phyloP scores from a whole-genome alignment of 2,329 filamentous ascomycete genomes.

The Colletotrichum sublineola region DNA sequence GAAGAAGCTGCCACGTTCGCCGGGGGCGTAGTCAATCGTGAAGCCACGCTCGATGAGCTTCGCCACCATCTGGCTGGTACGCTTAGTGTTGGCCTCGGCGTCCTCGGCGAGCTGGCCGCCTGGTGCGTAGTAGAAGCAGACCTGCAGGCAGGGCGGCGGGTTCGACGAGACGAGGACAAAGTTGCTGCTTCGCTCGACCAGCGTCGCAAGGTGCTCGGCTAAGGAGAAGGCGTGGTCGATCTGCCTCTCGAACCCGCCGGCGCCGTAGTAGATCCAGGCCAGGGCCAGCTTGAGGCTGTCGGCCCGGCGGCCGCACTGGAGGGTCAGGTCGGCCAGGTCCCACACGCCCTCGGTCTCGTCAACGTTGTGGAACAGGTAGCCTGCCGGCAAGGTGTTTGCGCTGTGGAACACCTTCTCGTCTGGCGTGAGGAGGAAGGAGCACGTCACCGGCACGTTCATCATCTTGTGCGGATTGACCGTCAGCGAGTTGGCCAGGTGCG shows the following conservation, averaged over 20 bases:
- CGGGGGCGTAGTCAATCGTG: slow-evolving; percentile 74
- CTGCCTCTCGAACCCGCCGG: slow-evolving; percentile 76
- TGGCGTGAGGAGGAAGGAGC: slow-evolving; percentile 85
- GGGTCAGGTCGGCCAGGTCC: slow-evolving; percentile 92
- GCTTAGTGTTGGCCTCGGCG: slow-evolving; percentile 60
- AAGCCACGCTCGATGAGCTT: slow-evolving; percentile 65
- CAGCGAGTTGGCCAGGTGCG: slow-evolving; percentile 82
- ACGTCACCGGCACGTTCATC: slow-evolving; percentile 91
- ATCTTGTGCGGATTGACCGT: slow-evolving; percentile 98
- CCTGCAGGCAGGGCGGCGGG: slow-evolving; percentile 89
- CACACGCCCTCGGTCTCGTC: slow-evolving; percentile 73
- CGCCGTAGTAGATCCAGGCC: slow-evolving; percentile 90
- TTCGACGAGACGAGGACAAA: slow-evolving; percentile 81
- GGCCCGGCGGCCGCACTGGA: slow-evolving; percentile 90
- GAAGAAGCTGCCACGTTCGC: slow-evolving; percentile 68
- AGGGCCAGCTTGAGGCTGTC: slow-evolving; percentile 91
- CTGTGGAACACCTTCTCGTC: slow-evolving; percentile 83
- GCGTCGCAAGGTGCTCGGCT: slow-evolving; percentile 75
- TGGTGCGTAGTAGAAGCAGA: slow-evolving; percentile 90
- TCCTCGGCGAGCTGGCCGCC: slow-evolving; percentile 62
- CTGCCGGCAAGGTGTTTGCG: slow-evolving; percentile 88
- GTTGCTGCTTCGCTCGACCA: slow-evolving; percentile 67
- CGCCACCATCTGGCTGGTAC: slow-evolving; percentile 63
- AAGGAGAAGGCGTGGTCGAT: slow-evolving; percentile 80
- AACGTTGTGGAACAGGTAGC: slow-evolving; percentile 82